These are phyloP conservation scores for Deinandra increscens DNA, from an alignment of 129 eudicot genomes.

Conservation along the genomic window DNA sequence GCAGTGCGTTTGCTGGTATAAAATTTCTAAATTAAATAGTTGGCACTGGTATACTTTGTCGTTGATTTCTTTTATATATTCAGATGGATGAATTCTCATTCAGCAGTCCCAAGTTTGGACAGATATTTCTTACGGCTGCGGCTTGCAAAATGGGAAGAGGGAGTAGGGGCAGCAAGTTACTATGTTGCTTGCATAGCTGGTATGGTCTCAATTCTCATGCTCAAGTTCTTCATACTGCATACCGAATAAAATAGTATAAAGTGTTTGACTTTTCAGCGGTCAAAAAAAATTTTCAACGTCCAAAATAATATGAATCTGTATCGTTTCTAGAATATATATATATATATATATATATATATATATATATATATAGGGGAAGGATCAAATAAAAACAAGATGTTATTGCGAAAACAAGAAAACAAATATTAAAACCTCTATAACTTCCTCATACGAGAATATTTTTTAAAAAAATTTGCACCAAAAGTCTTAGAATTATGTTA, in stretches of 20 bases:
- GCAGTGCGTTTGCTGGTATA: neutral
- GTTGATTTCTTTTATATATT: constrained; percentile 2
- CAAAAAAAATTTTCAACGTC: neutral
- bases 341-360: too few species aligned
- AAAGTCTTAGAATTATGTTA: too few species aligned
- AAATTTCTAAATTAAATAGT: neutral
- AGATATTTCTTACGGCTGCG: constrained; percentile 72
- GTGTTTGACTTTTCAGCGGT: constrained; percentile 13
- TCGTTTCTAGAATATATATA: too few species aligned
- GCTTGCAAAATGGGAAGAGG: constrained; percentile 53
- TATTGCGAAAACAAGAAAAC: too few species aligned
- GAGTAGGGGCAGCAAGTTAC: constrained; percentile 65
- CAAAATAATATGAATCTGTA: too few species aligned
- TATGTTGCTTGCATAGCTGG: constrained; percentile 71
- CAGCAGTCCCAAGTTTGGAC: constrained; percentile 37
- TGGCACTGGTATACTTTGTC: neutral
- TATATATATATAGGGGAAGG: too few species aligned
- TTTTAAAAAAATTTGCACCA: too few species aligned
- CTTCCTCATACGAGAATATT: too few species aligned
- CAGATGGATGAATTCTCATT: constrained; percentile 64
- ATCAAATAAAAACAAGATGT: too few species aligned
- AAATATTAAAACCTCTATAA: too few species aligned
- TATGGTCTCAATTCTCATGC: constrained; percentile 24
- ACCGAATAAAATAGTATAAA: neutral
- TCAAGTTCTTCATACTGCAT: neutral